Evolutionary conservation across 495 filamentous ascomycete genomes (phyloP).

Genomic region (Penicillium parvum): DNA sequence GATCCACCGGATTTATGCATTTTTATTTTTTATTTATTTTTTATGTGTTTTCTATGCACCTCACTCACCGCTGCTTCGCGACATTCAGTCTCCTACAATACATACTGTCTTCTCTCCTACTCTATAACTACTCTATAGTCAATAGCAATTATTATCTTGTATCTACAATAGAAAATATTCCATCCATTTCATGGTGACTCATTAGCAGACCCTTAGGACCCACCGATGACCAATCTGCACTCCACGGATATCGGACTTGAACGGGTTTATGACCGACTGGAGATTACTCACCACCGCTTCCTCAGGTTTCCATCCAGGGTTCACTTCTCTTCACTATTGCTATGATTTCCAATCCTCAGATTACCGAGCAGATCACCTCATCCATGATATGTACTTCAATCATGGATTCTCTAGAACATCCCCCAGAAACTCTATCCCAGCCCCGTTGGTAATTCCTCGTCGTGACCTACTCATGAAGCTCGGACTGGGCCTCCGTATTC

Average conservation of each 20-base stretch:
- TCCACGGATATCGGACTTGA: background rate
- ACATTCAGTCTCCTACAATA: background rate
- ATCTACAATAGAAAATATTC: too few species aligned
- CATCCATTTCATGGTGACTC: too few species aligned
- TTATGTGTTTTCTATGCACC: background rate
- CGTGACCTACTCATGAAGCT: background rate
- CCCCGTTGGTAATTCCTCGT: background rate
- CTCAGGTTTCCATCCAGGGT: background rate
- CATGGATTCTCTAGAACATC: too few species aligned
- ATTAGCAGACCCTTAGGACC: background rate
- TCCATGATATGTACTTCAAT: too few species aligned
- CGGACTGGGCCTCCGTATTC: too few species aligned
- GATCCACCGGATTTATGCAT: slow-evolving; percentile 6
- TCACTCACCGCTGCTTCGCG: background rate
- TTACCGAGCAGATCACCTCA: background rate
- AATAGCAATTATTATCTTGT: background rate
- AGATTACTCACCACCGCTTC: background rate
- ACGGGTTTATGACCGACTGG: too few species aligned
- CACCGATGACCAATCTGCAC: background rate
- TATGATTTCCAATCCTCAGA: background rate
- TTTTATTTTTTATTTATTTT: slow-evolving; percentile 1
- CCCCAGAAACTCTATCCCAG: too few species aligned
- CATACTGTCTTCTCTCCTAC: too few species aligned
- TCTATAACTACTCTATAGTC: too few species aligned
- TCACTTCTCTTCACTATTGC: background rate